phyloP scores from a whole-genome alignment of 169 alveolate species.

The Cryptosporidium bovis region DNA sequence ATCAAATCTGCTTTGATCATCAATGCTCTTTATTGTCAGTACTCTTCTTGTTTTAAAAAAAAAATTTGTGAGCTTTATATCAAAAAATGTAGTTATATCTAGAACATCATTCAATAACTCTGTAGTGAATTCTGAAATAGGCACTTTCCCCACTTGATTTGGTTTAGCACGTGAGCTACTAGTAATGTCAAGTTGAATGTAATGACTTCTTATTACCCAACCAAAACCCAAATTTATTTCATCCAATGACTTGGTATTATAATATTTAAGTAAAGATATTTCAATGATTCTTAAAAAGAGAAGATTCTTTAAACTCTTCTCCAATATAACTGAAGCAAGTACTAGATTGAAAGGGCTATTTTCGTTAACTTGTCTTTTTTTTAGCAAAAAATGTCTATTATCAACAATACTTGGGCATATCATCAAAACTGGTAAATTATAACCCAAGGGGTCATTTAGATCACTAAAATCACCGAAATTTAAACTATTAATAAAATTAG shows the following conservation, averaged over 20 bases:
- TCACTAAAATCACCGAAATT: constrained; percentile 31
- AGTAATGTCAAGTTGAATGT: constrained; percentile 24
- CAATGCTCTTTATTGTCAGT: background rate
- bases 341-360: constrained; percentile 10
- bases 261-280: background rate
- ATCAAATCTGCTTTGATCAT: constrained; percentile 21
- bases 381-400: constrained; percentile 13
- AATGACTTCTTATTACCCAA: constrained; percentile 33
- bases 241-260: background rate
- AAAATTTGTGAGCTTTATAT: constrained; percentile 3
- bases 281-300: constrained; percentile 11
- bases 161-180: constrained; percentile 24
- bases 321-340: constrained; percentile 3
- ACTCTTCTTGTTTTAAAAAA: constrained; percentile 12
- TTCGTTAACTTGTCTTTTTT: constrained; percentile 1
- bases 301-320: constrained; percentile 18
- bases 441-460: constrained; percentile 13
- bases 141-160: constrained; percentile 7
- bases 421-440: constrained; percentile 30
- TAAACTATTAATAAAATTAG: constrained; percentile 17
- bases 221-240: constrained; percentile 6
- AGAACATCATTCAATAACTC: background rate
- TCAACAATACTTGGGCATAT: constrained; percentile 10
- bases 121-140: constrained; percentile 35
- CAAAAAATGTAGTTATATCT: constrained; percentile 3